Evolutionary conservation across 1,284 basidiomycete species (phyloP), one percentile per base, ranked within the genome.

Genomic region (Violaceomyces palustris): DNA sequence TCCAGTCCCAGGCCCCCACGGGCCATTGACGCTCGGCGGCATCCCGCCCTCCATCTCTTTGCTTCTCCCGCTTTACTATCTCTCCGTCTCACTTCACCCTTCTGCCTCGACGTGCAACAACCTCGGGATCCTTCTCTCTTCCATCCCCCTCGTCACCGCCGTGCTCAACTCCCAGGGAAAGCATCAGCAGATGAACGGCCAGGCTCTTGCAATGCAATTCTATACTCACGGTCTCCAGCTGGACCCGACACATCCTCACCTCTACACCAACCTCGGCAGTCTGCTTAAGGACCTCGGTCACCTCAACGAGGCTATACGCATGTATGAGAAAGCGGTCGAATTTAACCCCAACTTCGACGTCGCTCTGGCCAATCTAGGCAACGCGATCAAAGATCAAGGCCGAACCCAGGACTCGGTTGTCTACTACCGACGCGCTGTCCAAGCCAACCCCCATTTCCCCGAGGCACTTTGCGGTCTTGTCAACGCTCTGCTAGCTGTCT

Each of bases 361-460:
- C 37, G 82, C 82, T 0, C 73, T 83, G 9, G 80, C 81, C 15
- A 82, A 83, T 50, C 74, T 82, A 52, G 82, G 78, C n/a, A 83
- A 82, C 63, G 79, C 80, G 0, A 71, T 83, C 61, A 61, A 59
- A 36, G 56, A 60, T 24, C 60, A 80, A 77, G 79, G 79, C 14
- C 75, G 77, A 28, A 74, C 77, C 18, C 75, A 79, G 51, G 81
- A 83, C 42, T 78, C 80, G 14, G 76, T 83, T 39, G 70, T 72
- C 14, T 82, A 78, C 68, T 83, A 82, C 53, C 74, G 77, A 8
- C 75, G 80, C 8, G 81, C 81, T 3, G 76, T 82, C 9, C 61
- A 74, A 17, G 74, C 75, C n/a, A 81, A 82, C 45, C 78, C 80
- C 3, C 65, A 77, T 22, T 78, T 82, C 27, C 76, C 80, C 2